Evolutionary conservation across 495 filamentous ascomycete genomes (phyloP).

Genomic region (Aspergillus affinis): DNA sequence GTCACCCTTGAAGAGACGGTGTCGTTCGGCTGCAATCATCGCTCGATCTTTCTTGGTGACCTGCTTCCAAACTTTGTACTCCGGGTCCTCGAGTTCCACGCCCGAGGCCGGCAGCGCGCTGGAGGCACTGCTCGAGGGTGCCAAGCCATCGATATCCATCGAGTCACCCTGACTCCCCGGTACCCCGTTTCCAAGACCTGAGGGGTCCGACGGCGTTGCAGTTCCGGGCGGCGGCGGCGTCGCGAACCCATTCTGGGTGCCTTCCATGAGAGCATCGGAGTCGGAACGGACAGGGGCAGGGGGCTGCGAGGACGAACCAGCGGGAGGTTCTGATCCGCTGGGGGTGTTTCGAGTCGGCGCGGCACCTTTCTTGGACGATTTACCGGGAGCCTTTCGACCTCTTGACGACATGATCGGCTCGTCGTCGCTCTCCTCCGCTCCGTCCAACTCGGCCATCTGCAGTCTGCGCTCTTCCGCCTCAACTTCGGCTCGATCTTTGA

Average conservation of each 20-base stretch:
- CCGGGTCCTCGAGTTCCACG: constrained; percentile 72
- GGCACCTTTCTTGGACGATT: constrained; percentile 75
- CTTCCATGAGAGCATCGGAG: constrained; percentile 62
- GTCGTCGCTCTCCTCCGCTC: constrained; percentile 89
- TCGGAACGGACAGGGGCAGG: constrained; percentile 54
- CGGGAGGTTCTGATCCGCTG: constrained; percentile 70
- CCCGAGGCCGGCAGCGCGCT: constrained; percentile 42
- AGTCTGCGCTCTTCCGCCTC: constrained; percentile 92
- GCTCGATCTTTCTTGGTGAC: constrained; percentile 96
- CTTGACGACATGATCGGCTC: constrained; percentile 98
- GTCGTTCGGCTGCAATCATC: constrained; percentile 71
- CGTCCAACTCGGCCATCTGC: constrained; percentile 74
- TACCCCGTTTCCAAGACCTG: constrained; percentile 57
- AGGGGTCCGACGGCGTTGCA: constrained; percentile 72
- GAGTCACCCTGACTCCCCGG: constrained; percentile 70
- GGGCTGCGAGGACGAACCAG: constrained; percentile 53
- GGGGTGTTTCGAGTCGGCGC: constrained; percentile 70
- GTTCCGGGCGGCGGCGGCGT: constrained; percentile 79
- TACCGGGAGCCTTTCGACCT: constrained; percentile 83
- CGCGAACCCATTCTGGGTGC: constrained; percentile 77
- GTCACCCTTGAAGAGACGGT: constrained; percentile 80
- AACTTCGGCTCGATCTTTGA: constrained; percentile 88
- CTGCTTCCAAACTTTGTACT: constrained; percentile 98
- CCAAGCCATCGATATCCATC: constrained; percentile 75
- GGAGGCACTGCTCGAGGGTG: constrained; percentile 60